Evolutionary conservation across 208 protist species (phyloP).

Genomic region (Trypanosoma lewisi): DNA sequence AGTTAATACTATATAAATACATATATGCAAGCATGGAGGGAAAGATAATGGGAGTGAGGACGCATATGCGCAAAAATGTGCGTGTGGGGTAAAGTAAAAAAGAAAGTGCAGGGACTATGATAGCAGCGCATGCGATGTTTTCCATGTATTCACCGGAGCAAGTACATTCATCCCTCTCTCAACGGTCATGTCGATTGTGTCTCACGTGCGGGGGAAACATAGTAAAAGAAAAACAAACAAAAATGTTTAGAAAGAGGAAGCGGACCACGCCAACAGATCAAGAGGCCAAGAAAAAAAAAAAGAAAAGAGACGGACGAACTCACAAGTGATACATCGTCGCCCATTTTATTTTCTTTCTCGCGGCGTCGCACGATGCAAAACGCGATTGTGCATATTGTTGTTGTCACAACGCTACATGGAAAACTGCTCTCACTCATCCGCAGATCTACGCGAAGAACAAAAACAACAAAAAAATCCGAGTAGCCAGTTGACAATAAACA

Average conservation of each 20-base stretch:
- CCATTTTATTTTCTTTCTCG: no score
- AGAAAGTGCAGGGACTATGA: no score
- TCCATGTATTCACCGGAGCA: background rate
- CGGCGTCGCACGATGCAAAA: no score
- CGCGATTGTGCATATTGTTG: background rate
- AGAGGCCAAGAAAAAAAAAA: background rate
- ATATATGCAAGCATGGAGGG: no score
- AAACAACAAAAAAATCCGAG: background rate
- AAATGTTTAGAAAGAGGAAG: no score
- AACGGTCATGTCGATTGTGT: background rate
- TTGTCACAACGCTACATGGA: background rate
- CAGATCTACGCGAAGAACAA: background rate
- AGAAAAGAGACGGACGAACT: background rate
- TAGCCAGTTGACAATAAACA: background rate
- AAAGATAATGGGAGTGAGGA: no score
- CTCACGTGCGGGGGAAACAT: background rate
- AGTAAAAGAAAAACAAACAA: background rate
- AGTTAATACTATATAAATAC: conserved; percentile 1
- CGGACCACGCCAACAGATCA: background rate
- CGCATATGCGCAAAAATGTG: no score
- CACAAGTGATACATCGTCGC: no score
- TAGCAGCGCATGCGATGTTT: no score
- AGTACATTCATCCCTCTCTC: conserved; percentile 2
- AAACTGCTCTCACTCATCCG: background rate
- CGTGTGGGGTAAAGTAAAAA: no score